Evolutionary conservation across 495 filamentous ascomycete genomes (phyloP).

Genomic region (Gamarada debralockiae): DNA sequence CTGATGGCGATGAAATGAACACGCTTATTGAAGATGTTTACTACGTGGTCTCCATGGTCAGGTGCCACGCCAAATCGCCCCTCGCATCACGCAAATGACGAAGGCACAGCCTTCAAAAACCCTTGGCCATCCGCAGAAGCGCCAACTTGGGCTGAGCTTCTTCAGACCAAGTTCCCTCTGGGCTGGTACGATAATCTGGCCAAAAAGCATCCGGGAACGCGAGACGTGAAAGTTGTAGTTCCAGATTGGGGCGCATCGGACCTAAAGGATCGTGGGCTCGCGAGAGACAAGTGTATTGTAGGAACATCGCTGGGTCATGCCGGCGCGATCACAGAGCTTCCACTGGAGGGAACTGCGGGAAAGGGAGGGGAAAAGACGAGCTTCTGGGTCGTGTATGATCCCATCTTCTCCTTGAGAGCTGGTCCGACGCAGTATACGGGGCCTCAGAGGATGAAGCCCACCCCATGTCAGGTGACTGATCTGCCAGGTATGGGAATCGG

Average conservation of each 20-base stretch:
- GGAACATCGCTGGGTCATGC: constrained; percentile 54
- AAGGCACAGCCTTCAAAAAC: constrained; percentile 41
- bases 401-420: constrained; percentile 48
- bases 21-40: not conserved
- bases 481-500: constrained; percentile 35
- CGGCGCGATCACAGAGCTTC: constrained; percentile 40
- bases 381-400: constrained; percentile 42
- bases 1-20: no score
- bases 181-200: constrained; percentile 12
- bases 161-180: constrained; percentile 14
- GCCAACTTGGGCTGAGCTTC: constrained; percentile 24
- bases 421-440: constrained; percentile 42
- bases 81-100: constrained; percentile 17
- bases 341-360: constrained; percentile 9
- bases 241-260: constrained; percentile 12
- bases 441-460: constrained; percentile 45
- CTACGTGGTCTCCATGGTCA: not conserved
- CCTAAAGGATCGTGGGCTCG: constrained; percentile 2
- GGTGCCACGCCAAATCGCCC: constrained; percentile 4
- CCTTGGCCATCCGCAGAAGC: constrained; percentile 49
- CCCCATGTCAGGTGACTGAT: constrained; percentile 43
- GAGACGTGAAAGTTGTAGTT: constrained; percentile 11
- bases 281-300: constrained; percentile 7
- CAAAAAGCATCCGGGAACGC: constrained; percentile 9
- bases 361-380: constrained; percentile 10